Percentiles rank a stretch among this genome's conserved stretches.
These are phyloP conservation scores for Annulohypoxylon truncatum DNA, from an alignment of 2,329 filamentous ascomycete species.

Conservation along the genomic window DNA sequence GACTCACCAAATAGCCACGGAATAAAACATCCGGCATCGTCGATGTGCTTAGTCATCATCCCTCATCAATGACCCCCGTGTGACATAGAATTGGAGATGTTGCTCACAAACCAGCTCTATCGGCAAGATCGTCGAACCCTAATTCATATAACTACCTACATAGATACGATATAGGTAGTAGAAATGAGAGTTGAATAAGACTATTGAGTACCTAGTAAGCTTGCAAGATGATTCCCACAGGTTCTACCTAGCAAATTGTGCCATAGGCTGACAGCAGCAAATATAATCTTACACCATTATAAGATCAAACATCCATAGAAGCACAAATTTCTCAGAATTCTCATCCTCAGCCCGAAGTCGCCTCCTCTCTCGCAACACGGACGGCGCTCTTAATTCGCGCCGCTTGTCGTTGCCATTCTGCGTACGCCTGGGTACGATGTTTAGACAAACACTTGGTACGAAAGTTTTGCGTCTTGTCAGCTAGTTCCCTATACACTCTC, in stretches of 20 bases:
- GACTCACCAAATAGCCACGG: neutral
- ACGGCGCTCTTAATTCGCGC: slow-evolving; percentile 21
- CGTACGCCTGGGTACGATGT: slow-evolving; percentile 23
- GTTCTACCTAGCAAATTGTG: neutral
- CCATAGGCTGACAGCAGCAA: neutral
- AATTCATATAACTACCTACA: too few species aligned
- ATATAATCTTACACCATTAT: neutral
- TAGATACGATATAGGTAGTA: too few species aligned
- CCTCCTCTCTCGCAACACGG: slow-evolving; percentile 25
- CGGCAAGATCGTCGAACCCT: too few species aligned
- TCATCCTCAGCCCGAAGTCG: slow-evolving; percentile 4
- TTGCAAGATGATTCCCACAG: neutral
- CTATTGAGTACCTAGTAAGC: neutral
- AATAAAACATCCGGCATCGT: neutral
- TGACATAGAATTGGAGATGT: too few species aligned
- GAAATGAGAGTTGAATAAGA: neutral
- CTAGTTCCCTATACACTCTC: slow-evolving; percentile 24
- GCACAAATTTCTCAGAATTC: neutral
- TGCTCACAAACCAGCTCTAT: too few species aligned
- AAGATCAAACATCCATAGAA: neutral
- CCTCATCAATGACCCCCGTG: too few species aligned
- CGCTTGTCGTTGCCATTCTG: slow-evolving; percentile 31
- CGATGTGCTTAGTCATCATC: neutral
- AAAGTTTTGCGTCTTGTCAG: slow-evolving; percentile 21
- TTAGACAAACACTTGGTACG: slow-evolving; percentile 24